These are phyloP conservation scores for Apiotrichum akiyoshidainum DNA, from an alignment of 1,284 basidiomycete species.

Conservation along the genomic window DNA sequence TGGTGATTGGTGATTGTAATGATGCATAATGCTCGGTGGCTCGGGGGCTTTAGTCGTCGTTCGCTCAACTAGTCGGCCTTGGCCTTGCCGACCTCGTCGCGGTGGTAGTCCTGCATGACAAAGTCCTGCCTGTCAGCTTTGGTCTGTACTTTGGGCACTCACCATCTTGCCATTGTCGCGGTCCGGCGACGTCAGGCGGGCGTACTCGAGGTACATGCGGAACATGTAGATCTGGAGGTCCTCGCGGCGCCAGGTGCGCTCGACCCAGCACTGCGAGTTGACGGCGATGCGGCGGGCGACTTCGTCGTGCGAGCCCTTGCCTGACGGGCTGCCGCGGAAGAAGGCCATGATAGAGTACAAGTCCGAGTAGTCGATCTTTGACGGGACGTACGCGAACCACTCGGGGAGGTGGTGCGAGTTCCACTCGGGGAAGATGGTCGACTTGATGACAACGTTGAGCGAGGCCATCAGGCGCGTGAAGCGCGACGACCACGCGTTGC, in stretches of 20 bases:
- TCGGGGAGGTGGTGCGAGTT: conserved; percentile 49
- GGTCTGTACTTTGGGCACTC: too few relatives aligned
- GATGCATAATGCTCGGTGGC: not conserved
- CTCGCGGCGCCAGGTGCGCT: conserved; percentile 48
- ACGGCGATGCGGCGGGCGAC: conserved; percentile 51
- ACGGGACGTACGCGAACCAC: conserved; percentile 52
- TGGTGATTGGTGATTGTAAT: too few relatives aligned
- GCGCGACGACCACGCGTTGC: conserved; percentile 51
- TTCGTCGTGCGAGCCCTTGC: conserved; percentile 50
- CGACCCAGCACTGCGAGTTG: conserved; percentile 53
- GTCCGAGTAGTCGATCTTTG: conserved; percentile 53
- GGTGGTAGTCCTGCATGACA: conserved; percentile 21
- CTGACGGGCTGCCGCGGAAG: conserved; percentile 49
- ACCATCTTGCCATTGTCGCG: conserved; percentile 54
- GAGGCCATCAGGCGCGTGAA: conserved; percentile 51
- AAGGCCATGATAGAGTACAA: conserved; percentile 51
- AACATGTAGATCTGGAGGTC: conserved; percentile 52
- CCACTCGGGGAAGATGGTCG: conserved; percentile 53
- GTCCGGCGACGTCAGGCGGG: conserved; percentile 55
- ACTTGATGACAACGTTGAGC: conserved; percentile 50
- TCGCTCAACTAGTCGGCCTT: too few relatives aligned
- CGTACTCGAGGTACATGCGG: conserved; percentile 58
- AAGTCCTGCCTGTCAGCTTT: conserved; percentile 22
- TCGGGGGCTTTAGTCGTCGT: not conserved
- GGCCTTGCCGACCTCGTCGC: not conserved